Conservation (phyloP, 176 grass and related monocot species). For the Elymus sibiricus region DNA sequence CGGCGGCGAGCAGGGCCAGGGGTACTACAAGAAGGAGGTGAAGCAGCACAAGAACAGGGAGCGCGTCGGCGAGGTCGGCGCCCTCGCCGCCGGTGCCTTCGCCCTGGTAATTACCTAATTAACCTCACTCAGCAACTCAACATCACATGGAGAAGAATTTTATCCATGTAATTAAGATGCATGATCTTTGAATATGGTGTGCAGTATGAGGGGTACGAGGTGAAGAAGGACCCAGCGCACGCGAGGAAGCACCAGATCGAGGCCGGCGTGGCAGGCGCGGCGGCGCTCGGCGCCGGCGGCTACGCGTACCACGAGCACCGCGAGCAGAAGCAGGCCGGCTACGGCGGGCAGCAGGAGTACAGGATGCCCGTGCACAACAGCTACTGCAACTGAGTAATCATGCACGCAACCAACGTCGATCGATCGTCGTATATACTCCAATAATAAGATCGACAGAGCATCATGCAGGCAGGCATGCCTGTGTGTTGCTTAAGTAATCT, state of each 20-base stretch:
- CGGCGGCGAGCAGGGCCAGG: not conserved
- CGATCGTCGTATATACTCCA: not conserved
- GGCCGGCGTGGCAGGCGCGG: conserved; percentile 44
- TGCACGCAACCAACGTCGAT: not conserved
- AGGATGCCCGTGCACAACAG: conserved; percentile 39
- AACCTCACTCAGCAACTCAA: not conserved
- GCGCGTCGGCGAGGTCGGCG: conserved; percentile 51
- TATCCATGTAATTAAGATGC: not conserved
- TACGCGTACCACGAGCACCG: conserved; percentile 87
- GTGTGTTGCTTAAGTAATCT: not conserved
- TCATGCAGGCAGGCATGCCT: not conserved
- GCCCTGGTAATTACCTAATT: conserved; percentile 37
- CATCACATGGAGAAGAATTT: not conserved
- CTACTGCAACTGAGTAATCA: conserved; percentile 23
- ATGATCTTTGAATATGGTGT: not conserved
- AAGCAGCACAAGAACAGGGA: conserved; percentile 68
- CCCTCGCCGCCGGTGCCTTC: conserved; percentile 39
- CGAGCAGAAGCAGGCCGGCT: conserved; percentile 31
- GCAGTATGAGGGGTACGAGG: conserved; percentile 65
- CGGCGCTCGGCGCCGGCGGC: conserved; percentile 56
- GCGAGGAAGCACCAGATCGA: conserved; percentile 66
- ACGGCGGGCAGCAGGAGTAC: conserved; percentile 22
- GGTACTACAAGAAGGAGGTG: conserved; percentile 60
- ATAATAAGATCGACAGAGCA: not conserved
- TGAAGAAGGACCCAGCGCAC: conserved; percentile 69